phyloP scores from a whole-genome alignment of 805 yeast species.

The Brettanomyces sp. region DNA sequence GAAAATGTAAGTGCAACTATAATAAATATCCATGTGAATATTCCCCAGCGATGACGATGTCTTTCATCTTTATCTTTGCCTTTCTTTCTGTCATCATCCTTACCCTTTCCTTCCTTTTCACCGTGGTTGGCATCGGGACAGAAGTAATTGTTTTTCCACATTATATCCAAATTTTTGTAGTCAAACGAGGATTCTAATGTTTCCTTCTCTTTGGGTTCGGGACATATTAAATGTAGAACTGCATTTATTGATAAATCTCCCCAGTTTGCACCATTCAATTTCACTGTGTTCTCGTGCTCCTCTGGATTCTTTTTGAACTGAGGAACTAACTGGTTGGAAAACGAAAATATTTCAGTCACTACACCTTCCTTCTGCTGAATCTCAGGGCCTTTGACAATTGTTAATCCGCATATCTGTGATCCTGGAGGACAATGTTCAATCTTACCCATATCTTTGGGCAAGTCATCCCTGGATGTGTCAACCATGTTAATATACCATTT shows the following conservation, averaged over 20 bases:
- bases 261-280: slow-evolving; percentile 55
- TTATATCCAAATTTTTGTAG: slow-evolving; percentile 19
- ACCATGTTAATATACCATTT: slow-evolving; percentile 72
- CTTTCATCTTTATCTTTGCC: slow-evolving; percentile 22
- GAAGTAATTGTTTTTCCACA: slow-evolving; percentile 15
- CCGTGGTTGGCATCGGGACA: slow-evolving; percentile 2
- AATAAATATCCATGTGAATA: slow-evolving; percentile 77
- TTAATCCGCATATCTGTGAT: slow-evolving; percentile 73
- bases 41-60: slow-evolving; percentile 54
- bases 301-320: slow-evolving; percentile 23
- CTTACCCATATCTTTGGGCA: slow-evolving; percentile 22
- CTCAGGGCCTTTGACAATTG: slow-evolving; percentile 35
- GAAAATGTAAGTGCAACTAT: slow-evolving; percentile 51
- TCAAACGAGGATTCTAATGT: slow-evolving; percentile 29
- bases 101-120: not conserved
- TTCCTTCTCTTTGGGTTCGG: slow-evolving; percentile 18
- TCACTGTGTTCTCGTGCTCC: slow-evolving; percentile 21
- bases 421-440: slow-evolving; percentile 52
- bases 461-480: slow-evolving; percentile 24
- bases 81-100: slow-evolving; percentile 11
- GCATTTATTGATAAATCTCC: slow-evolving; percentile 43
- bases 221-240: slow-evolving; percentile 38
- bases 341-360: slow-evolving; percentile 54
- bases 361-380: slow-evolving; percentile 29
- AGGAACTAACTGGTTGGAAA: slow-evolving; percentile 33